These are phyloP conservation scores for Fusarium floridanum DNA, from an alignment of 2,329 filamentous ascomycete species.

Conservation along the genomic window DNA sequence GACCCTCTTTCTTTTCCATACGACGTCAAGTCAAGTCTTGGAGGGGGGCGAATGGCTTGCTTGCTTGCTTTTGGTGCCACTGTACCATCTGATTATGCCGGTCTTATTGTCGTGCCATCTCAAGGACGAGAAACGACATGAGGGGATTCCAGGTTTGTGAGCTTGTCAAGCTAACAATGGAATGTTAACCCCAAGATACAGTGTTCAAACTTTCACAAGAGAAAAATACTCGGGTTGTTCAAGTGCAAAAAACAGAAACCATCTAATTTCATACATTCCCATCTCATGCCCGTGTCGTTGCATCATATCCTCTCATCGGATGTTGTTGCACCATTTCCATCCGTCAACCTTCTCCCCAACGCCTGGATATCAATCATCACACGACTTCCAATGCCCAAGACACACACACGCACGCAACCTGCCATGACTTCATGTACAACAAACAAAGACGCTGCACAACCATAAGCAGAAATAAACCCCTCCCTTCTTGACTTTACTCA, in stretches of 20 bases:
- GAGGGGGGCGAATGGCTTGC: background rate
- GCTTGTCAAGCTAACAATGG: background rate
- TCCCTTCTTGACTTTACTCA: background rate
- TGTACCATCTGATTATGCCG: background rate
- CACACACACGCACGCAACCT: background rate
- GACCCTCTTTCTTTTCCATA: background rate
- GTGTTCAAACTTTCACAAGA: background rate
- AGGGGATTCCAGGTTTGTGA: background rate
- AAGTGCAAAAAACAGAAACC: background rate
- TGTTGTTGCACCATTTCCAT: constrained; percentile 16
- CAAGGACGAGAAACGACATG: background rate
- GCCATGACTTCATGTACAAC: constrained; percentile 11
- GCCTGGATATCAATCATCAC: constrained; percentile 40
- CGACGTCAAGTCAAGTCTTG: background rate
- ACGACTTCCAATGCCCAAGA: constrained; percentile 26
- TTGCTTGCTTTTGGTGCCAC: background rate
- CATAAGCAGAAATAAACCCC: constrained; percentile 3
- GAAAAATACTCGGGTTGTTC: background rate
- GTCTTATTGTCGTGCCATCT: background rate
- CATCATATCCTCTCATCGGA: constrained; percentile 32
- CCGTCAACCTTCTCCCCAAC: constrained; percentile 32
- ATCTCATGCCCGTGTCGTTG: constrained; percentile 20
- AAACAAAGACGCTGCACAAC: constrained; percentile 12
- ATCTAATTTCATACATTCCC: constrained; percentile 4
- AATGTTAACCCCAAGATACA: background rate